Base-by-base conservation (phyloP, 306 rosid genomes). In the Purshia tridentata region DNA sequence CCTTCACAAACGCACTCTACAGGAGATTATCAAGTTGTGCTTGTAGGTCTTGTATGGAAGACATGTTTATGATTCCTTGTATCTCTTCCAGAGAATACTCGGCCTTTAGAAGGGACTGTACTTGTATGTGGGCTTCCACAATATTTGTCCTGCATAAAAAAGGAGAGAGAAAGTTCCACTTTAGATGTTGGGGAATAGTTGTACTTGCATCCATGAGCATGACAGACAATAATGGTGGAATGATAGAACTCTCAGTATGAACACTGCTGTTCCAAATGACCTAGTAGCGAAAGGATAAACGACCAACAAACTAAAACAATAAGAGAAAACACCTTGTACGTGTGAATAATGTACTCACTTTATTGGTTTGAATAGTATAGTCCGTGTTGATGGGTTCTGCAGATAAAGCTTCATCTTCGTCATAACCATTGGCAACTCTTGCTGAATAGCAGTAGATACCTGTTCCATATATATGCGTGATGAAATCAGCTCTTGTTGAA, bases 321-420 rank as follows among this genome's bases (percentile, higher is more conserved):
- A 56, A 20, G 61, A 19, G 15, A 56, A 56, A 56, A 15, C 22
- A 55, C 12, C 16, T 6, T 18, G 63, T 12, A 63, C 20, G 16
- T 0, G 11, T 61, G 14, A 40, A 65, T n/a, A 41, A 59, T 35
- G 41, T 69, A 70, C 97, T 85, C 84, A 91, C 98, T 88, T 90
- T 77, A 94, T 94, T 41, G 99, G 97, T 72, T 91, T 91, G 91
- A 94, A 94, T 70, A 94, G 96, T 81, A 91, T 94, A 47, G 88
- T 90, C 73, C 96, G 86, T 14, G 99, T 94, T 1, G 91, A 83
- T 23, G 97, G 77, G 77, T 94, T 94, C 77, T 88, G 97, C 75
- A 94, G 88, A 85, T 94, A 94, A 54, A 94, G 96, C 86, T 91
- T 94, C 99, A 94, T 94, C 84, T 90, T 94, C 20, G 42, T 87